Evolutionary conservation across 306 rosid species (phyloP), one percentile per base, ranked within the genome.

Genomic region (Delonix regia): DNA sequence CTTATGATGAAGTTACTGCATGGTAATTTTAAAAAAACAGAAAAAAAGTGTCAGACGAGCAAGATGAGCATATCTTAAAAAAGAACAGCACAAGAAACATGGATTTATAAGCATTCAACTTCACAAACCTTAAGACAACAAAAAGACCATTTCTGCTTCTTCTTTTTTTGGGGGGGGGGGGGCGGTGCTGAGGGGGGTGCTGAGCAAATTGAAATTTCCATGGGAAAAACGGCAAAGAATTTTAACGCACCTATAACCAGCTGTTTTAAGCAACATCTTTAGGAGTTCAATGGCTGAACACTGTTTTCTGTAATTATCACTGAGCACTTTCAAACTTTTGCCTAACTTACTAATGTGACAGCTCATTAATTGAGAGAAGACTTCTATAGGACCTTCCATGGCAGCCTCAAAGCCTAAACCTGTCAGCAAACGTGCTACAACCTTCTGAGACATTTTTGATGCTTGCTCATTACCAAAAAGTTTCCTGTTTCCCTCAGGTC

Each of bases 261-360:
- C 33, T 30, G 95, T 91, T 86, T 84, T 92, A 73, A 95, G 90
- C 87, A 95, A 83, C 99, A 95, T 95, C 86, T 89, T 95, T 25
- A 95, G 84, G 78, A 92, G 88, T 52, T 92, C 97, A 56, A 87
- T 80, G 28, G 97, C 97, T 0, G 98, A 88, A 77, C 94, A 91
- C 86, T 92, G 97, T 70, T 91, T 91, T 76, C 85, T 88, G 86
- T 95, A 95, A 83, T 89, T 87, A 83, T 95, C 99, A 60, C 94
- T 49, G 78, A 95, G 97, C 44, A 95, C 80, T 87, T 80, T 92
- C 82, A 92, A 87, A 49, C 47, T 90, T 41, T 81, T 85, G 49
- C 99, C 99, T 41, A 95, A 87, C 71, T 95, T 86, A 73, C 67
- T 18, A 22, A 92, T 81, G 69, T 84, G 97, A 69, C 90, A 83